Conservation (phyloP, 495 filamentous ascomycete species). For the Penicilliopsis zonata region DNA sequence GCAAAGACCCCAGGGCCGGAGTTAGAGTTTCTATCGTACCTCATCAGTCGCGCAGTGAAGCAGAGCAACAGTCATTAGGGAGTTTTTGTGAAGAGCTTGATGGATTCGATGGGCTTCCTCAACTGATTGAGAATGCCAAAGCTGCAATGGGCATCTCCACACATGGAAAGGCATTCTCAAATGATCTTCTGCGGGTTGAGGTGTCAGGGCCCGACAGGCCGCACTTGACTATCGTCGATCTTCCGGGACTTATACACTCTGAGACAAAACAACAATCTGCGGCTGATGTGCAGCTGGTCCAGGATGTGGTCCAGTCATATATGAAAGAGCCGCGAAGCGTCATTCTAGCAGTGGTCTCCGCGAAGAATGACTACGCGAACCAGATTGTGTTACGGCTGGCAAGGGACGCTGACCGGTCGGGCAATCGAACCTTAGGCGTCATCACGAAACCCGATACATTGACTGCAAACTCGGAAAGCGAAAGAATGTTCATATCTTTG, state of each 20-base stretch:
- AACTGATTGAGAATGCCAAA: too few species aligned
- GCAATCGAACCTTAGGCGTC: constrained; percentile 40
- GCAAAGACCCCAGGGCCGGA: too few species aligned
- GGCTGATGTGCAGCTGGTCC: constrained; percentile 16
- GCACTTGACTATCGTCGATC: constrained; percentile 43
- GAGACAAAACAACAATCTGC: constrained; percentile 10
- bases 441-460: constrained; percentile 39
- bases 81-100: too few species aligned
- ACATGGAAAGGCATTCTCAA: constrained; percentile 22
- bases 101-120: too few species aligned
- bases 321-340: constrained; percentile 21
- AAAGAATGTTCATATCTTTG: constrained; percentile 14
- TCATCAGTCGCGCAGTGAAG: too few species aligned
- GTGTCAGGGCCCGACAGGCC: constrained; percentile 35
- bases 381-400: constrained; percentile 38
- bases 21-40: too few species aligned
- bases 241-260: constrained; percentile 33
- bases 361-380: constrained; percentile 36
- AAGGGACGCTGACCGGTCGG: constrained; percentile 28
- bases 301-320: constrained; percentile 17
- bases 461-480: constrained; percentile 19
- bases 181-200: constrained; percentile 42
- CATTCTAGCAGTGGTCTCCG: constrained; percentile 27
- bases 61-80: too few species aligned
- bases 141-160: constrained; percentile 17